Base-by-base conservation (phyloP, 176 grass and related monocot genomes). In the Thinopyrum elongatum region DNA sequence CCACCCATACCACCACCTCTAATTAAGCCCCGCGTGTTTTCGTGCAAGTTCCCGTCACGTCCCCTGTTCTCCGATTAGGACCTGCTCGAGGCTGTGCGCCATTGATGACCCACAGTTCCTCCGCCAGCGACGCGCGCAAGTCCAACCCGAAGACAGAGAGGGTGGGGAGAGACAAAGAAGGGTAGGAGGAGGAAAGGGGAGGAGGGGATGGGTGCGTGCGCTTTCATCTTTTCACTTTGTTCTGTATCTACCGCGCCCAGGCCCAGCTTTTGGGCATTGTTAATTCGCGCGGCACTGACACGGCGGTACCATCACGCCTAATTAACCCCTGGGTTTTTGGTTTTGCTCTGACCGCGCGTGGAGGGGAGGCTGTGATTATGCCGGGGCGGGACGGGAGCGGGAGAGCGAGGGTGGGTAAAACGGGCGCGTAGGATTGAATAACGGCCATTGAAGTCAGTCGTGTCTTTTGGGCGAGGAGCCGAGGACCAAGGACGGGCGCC, bases 201-300 rank as follows among this genome's bases (percentile, higher is more conserved):
- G 10, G 6, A 5, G 0, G 53, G 9, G 89, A 91, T 77, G 85
- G 81, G 69, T 53, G 85, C 77, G 85, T 70, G 85, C 36, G 67
- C 85, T 81, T 87, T 80, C 76, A 47, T 93, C 88, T 84, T 94
- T 95, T 88, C 91, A 87, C 85, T 89, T 93, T 89, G 80, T 81
- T 77, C 74, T 83, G 12, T 60, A 46, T 58, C 60, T 79, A 80
- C 84, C 59, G 10, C 46, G 12, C 29, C 29, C 21, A 73, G 65
- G 8, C n/a, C 29, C 21, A 73, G 65, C 85, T 87, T 87, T 90
- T 51, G 10, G 16, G 80, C 58, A 65, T 80, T n/a, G 63, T 82
- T 67, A 86, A 74, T 74, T 35, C 11, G 8, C 7, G 63, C 15
- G 39, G 44, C 34, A 79, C 71, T 35, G 51, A 59, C 79, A 81